phyloP scores from a whole-genome alignment of 129 eudicot genomes.

The Erigeron canadensis region DNA sequence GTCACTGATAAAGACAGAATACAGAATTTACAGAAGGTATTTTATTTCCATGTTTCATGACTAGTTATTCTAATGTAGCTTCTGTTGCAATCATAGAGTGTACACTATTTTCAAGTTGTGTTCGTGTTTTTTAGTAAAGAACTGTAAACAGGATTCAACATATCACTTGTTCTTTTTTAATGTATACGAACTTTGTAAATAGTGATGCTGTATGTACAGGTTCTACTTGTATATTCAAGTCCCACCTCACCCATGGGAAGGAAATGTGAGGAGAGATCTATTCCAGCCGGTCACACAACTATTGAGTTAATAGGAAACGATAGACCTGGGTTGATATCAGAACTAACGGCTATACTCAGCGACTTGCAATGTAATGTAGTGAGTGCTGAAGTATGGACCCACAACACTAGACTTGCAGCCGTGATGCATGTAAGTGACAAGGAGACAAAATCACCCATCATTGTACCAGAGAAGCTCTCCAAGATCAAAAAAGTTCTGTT shows the following conservation, averaged over 20 bases:
- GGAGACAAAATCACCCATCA: slow-evolving; percentile 53
- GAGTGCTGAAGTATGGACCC: slow-evolving; percentile 96
- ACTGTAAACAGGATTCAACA: too few relatives aligned
- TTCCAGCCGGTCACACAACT: slow-evolving; percentile 50
- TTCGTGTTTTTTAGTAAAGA: too few relatives aligned
- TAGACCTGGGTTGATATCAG: slow-evolving; percentile 89
- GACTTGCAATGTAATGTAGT: slow-evolving; percentile 87
- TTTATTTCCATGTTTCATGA: background rate
- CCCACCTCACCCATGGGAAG: slow-evolving; percentile 9
- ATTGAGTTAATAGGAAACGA: slow-evolving; percentile 87
- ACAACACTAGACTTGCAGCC: slow-evolving; percentile 96
- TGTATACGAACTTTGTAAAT: too few relatives aligned
- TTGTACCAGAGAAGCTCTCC: slow-evolving; percentile 57
- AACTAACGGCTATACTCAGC: slow-evolving; percentile 83
- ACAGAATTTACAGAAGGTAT: slow-evolving; percentile 44
- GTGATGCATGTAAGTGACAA: slow-evolving; percentile 82
- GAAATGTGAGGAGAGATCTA: too few relatives aligned
- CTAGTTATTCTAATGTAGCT: too few relatives aligned
- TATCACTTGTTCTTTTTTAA: too few relatives aligned
- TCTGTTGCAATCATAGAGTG: too few relatives aligned
- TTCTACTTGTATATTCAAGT: slow-evolving; percentile 9
- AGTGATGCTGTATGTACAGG: background rate
- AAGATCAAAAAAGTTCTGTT: slow-evolving; percentile 60
- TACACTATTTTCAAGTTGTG: too few relatives aligned
- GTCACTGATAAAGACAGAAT: slow-evolving; percentile 63